Base-by-base conservation (phyloP, 345 rosid genomes). In the Crucihimalaya himalaica region DNA sequence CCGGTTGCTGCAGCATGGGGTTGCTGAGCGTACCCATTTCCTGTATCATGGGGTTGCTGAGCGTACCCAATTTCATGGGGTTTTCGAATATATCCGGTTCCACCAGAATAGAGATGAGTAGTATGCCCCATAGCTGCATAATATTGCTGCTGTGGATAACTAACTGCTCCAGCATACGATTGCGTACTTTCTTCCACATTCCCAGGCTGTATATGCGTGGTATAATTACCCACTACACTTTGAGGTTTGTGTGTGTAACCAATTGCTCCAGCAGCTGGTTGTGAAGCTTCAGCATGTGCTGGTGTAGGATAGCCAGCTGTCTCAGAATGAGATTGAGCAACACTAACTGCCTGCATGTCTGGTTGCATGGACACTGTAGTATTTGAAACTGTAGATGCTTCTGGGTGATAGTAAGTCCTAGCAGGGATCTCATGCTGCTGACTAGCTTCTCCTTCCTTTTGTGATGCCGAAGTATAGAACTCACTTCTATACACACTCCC, bases 361-460 rank as follows among this genome's bases (percentile, higher is more conserved):
- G 47, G 70, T 65, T 69, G 63, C 45, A 61, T 23, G 53, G 71
- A 46, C 39, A 18, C 54, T 35, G 60, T 35, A 48, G 70, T 45
- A 43, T 63, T 32, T 18, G 63, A 19, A 37, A 59, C 34, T 47
- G 75, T 19, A 42, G 79, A 55, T 40, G 57, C 39, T 71, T 19
- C 51, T 47, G 61, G 43, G 46, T 59, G 72, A 43, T 45, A 39
- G 39, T 75, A 73, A 21, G 66, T 48, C 20, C 37, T 71, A 67
- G 71, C 31, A 46, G 61, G 29, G 53, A 32, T 63, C 39, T 59
- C 78, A 52, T 8, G 76, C 71, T 64, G 82, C 76, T 68, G 71
- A 66, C 50, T 70, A 53, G 62, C 45, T 73, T 66, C 77, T 35
- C 62, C 72, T 64, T 73, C 70, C 20, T 75, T 73, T 51, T 83